Conservation (phyloP, 148 eudicot genomes). For the Salicornia ramosissima region DNA sequence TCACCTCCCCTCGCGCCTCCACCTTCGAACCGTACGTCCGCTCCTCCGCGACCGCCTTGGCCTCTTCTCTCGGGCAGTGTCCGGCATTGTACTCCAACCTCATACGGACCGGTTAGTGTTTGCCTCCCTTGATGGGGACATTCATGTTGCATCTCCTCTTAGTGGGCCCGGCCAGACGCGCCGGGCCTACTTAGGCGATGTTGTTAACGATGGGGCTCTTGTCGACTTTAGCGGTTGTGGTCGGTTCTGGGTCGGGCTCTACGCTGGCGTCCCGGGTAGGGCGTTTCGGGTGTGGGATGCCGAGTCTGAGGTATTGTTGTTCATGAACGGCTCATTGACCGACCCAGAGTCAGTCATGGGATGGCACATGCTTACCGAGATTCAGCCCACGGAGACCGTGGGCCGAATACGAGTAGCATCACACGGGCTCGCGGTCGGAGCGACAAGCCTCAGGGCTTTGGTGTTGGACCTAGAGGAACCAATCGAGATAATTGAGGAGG, state of each 20-base stretch:
- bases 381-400: slow-evolving; percentile 36
- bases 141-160: slow-evolving; percentile 43
- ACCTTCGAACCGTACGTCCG: slow-evolving; percentile 54
- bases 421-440: slow-evolving; percentile 55
- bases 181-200: slow-evolving; percentile 57
- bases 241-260: slow-evolving; percentile 88
- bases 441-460: slow-evolving; percentile 43
- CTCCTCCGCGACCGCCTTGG: slow-evolving; percentile 63
- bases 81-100: slow-evolving; percentile 52
- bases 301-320: slow-evolving; percentile 56
- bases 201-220: slow-evolving; percentile 72
- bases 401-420: slow-evolving; percentile 58
- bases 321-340: slow-evolving; percentile 56
- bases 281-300: slow-evolving; percentile 73
- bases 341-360: slow-evolving; percentile 83
- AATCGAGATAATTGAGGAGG: slow-evolving; percentile 32
- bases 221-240: slow-evolving; percentile 68
- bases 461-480: slow-evolving; percentile 45
- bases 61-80: slow-evolving; percentile 57
- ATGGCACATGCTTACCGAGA: slow-evolving; percentile 69
- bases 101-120: slow-evolving; percentile 35
- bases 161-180: slow-evolving; percentile 27
- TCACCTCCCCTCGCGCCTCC: slow-evolving; percentile 46
- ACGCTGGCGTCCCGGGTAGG: slow-evolving; percentile 85
- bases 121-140: slow-evolving; percentile 73